Percentiles rank a stretch among this genome's conserved stretches.
These are phyloP conservation scores for Tilletia walkeri DNA, from an alignment of 1,284 basidiomycete genomes.

Conservation along the genomic window DNA sequence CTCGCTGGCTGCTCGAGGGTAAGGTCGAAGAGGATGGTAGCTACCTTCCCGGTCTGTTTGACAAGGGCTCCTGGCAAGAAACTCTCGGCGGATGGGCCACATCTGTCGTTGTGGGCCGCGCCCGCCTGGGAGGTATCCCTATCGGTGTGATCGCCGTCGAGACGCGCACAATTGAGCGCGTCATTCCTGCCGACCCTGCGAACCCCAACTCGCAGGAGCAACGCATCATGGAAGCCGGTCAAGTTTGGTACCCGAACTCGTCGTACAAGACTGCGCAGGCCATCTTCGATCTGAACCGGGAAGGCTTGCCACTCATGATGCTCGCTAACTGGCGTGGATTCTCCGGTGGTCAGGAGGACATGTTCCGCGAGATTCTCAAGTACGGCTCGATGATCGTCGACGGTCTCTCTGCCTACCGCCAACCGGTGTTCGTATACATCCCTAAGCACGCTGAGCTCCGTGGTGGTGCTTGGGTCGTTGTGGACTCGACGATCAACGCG, in stretches of 20 bases:
- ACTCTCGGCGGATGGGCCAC: conserved; percentile 64
- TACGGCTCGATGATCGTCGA: conserved; percentile 76
- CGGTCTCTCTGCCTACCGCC: conserved; percentile 91
- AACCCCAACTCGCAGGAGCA: conserved; percentile 97
- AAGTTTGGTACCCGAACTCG: conserved; percentile 99
- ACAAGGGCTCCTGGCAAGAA: conserved; percentile 93
- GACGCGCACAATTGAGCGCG: conserved; percentile 92
- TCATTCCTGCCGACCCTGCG: conserved; percentile 97
- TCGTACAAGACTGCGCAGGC: conserved; percentile 99
- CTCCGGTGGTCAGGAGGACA: conserved; percentile 98
- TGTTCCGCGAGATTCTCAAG: conserved; percentile 63
- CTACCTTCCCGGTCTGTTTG: conserved; percentile 76
- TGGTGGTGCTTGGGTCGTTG: conserved; percentile 98
- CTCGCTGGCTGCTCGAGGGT: conserved; percentile 94
- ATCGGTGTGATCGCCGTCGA: conserved; percentile 98
- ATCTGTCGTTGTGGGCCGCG: conserved; percentile 72
- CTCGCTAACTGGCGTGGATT: conserved; percentile 99
- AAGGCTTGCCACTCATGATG: conserved; percentile 93
- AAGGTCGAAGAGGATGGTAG: conserved; percentile 72
- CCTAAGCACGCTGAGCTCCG: conserved; percentile 97
- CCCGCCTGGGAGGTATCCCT: conserved; percentile 92
- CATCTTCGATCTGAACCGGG: conserved; percentile 96
- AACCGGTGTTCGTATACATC: conserved; percentile 98
- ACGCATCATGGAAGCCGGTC: conserved; percentile 97
- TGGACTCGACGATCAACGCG: conserved; percentile 92